phyloP scores from a whole-genome alignment of 2,329 filamentous ascomycete genomes.

The Ascochyta clinopodiicola region DNA sequence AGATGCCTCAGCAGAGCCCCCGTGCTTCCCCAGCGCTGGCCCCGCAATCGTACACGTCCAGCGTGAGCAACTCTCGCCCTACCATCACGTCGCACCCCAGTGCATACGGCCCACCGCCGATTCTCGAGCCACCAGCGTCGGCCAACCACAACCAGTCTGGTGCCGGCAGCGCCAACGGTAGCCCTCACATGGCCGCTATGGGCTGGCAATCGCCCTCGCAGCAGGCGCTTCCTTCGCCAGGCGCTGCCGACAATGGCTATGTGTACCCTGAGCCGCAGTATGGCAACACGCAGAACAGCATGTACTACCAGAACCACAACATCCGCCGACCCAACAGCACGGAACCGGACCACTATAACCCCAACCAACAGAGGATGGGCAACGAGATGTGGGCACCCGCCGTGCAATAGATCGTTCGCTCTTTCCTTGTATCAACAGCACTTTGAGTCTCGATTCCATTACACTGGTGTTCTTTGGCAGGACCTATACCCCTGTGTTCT shows the following conservation, averaged over 20 bases:
- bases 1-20: conserved; percentile 74
- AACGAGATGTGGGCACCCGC: conserved; percentile 52
- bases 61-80: conserved; percentile 56
- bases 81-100: conserved; percentile 84
- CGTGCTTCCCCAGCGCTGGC: conserved; percentile 67
- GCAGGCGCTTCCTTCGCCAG: conserved; percentile 73
- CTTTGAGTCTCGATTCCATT: conserved; percentile 40
- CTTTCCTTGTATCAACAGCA: conserved; percentile 42
- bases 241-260: conserved; percentile 73
- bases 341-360: conserved; percentile 62
- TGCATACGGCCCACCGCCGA: conserved; percentile 81
- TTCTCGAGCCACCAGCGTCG: conserved; percentile 80
- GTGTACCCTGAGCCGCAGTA: conserved; percentile 79
- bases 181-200: conserved; percentile 81
- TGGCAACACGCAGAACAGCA: conserved; percentile 64
- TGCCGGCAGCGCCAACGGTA: conserved; percentile 71
- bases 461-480: conserved; percentile 47
- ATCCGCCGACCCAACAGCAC: conserved; percentile 78
- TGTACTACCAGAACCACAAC: conserved; percentile 74
- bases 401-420: conserved; percentile 45
- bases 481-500: conserved; percentile 51
- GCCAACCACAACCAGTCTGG: conserved; percentile 74
- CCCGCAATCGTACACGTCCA: conserved; percentile 69
- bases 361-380: conserved; percentile 48
- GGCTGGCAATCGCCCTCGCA: conserved; percentile 89